phyloP scores from a whole-genome alignment of 768 basidiomycete genomes.

The Phylloporus arenicola region DNA sequence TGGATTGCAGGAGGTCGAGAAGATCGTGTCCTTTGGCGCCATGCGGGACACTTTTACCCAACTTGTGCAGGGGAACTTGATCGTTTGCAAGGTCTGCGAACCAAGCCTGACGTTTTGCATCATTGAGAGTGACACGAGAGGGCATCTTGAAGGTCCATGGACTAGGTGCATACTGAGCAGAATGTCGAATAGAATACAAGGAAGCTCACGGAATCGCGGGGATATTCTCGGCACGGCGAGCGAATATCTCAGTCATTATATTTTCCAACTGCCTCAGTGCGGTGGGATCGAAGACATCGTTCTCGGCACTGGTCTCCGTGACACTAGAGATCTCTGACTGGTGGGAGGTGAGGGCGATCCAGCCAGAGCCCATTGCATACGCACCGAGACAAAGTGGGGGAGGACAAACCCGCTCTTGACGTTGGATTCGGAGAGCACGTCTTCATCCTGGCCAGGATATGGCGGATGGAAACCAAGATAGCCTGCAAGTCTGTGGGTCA shows the following conservation, averaged over 20 bases:
- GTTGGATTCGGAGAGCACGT: constrained; percentile 56
- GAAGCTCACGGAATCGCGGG: constrained; percentile 59
- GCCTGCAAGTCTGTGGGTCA: constrained; percentile 37
- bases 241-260: constrained; percentile 72
- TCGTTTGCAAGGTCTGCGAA: constrained; percentile 79
- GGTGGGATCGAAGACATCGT: constrained; percentile 45
- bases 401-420: constrained; percentile 63
- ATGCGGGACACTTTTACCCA: constrained; percentile 83
- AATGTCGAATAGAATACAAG: not conserved
- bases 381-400: constrained; percentile 51
- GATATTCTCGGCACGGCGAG: constrained; percentile 51
- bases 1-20: constrained; percentile 69
- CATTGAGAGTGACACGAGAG: constrained; percentile 75
- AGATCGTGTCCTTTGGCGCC: constrained; percentile 82
- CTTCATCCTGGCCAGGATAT: constrained; percentile 68
- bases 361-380: constrained; percentile 16
- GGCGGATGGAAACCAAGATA: constrained; percentile 77
- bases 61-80: constrained; percentile 70
- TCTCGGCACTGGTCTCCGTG: constrained; percentile 18
- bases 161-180: constrained; percentile 22
- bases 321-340: constrained; percentile 22
- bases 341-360: not conserved
- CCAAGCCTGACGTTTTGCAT: constrained; percentile 76
- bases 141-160: constrained; percentile 72
- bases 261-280: constrained; percentile 60